Conservation (phyloP, 208 protist genomes). For the Wallacemonas sp. region DNA sequence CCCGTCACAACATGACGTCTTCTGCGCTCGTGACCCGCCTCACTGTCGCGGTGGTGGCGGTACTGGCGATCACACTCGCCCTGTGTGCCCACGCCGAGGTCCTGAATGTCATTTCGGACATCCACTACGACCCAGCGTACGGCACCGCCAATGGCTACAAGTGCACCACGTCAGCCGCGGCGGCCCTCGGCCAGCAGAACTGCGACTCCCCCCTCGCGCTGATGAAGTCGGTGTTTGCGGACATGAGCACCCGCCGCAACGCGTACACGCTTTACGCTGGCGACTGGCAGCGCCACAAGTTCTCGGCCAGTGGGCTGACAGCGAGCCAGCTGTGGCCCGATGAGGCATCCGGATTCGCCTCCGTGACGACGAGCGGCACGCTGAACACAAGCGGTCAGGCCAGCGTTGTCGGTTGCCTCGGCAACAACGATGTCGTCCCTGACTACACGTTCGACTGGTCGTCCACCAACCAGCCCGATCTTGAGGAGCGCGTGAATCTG, state of each 20-base stretch:
- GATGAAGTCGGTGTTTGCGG: constrained; percentile 37
- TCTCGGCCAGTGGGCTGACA: constrained; percentile 20
- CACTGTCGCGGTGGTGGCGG: background rate
- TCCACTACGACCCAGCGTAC: constrained; percentile 82
- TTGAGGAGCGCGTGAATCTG: constrained; percentile 27
- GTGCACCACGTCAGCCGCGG: constrained; percentile 25
- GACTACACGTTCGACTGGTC: constrained; percentile 64
- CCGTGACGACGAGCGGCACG: constrained; percentile 20
- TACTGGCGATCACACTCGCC: constrained; percentile 7
- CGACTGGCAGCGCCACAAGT: constrained; percentile 77
- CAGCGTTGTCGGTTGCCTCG: constrained; percentile 37
- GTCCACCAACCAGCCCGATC: constrained; percentile 20
- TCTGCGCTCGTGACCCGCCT: no score
- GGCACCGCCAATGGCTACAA: constrained; percentile 34
- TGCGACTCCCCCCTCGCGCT: constrained; percentile 67
- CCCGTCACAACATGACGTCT: no score
- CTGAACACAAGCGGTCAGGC: constrained; percentile 10
- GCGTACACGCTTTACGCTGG: constrained; percentile 46
- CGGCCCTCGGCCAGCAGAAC: constrained; percentile 29
- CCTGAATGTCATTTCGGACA: constrained; percentile 68
- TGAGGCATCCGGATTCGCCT: constrained; percentile 15
- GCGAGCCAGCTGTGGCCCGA: constrained; percentile 28
- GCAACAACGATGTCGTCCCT: constrained; percentile 83
- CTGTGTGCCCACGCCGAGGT: constrained; percentile 9
- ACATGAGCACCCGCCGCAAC: constrained; percentile 34